Evolutionary conservation across 805 yeast species (phyloP).

Genomic region (Isabelozyma pseudorhagii): DNA sequence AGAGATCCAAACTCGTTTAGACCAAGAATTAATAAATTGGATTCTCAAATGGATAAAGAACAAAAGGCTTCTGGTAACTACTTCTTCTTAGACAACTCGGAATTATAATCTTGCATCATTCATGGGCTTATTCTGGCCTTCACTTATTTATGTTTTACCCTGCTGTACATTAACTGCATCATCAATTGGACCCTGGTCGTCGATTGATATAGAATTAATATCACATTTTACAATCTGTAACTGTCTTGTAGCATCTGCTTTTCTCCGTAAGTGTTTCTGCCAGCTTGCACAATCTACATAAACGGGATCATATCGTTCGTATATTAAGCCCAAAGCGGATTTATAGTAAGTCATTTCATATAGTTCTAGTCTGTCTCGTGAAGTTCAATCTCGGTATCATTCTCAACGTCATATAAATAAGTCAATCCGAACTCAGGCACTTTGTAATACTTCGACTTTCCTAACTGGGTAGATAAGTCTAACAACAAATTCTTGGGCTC

Average conservation of each 20-base stretch:
- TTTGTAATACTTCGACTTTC: slow-evolving; percentile 37
- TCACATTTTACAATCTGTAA: neutral
- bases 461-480: slow-evolving; percentile 42
- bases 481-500: slow-evolving; percentile 73
- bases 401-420: slow-evolving; percentile 44
- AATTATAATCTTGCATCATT: slow-evolving; percentile 20
- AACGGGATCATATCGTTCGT: neutral
- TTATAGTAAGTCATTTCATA: neutral
- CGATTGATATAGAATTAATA: neutral
- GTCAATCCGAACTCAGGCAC: slow-evolving; percentile 82
- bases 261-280: neutral
- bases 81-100: slow-evolving; percentile 82
- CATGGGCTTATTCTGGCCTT: slow-evolving; percentile 1
- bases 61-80: slow-evolving; percentile 91
- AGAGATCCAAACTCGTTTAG: slow-evolving; percentile 98
- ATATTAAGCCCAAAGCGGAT: neutral
- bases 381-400: slow-evolving; percentile 11
- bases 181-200: slow-evolving; percentile 1
- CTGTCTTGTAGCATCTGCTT: neutral
- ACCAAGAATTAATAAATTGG: slow-evolving; percentile 97
- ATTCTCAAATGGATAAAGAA: slow-evolving; percentile 98
- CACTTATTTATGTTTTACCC: neutral
- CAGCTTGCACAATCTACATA: too few relatives aligned
- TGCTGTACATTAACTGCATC: slow-evolving; percentile 10
- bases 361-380: slow-evolving; percentile 5